Evolutionary conservation across 108 stramenopile species (phyloP).

Genomic region (Conticribra guillardii): DNA sequence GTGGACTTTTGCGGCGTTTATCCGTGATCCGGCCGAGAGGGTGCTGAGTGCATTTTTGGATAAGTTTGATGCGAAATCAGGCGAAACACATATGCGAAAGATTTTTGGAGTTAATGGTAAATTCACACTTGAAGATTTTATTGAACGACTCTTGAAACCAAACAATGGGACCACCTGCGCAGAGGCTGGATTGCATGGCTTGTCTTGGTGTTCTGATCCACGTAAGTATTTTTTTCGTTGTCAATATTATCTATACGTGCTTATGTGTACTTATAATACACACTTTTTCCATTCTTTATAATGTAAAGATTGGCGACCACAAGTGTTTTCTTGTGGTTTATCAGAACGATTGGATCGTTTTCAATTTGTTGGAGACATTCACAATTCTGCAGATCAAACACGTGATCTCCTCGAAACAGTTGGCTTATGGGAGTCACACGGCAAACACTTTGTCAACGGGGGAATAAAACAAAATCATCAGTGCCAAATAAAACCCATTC

Average conservation of each 20-base stretch:
- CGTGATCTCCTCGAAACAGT: constrained; percentile 50
- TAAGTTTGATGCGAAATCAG: constrained; percentile 15
- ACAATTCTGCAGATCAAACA: constrained; percentile 45
- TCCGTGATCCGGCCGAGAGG: constrained; percentile 42
- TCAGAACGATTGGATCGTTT: constrained; percentile 48
- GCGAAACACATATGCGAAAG: constrained; percentile 3
- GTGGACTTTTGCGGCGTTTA: constrained; percentile 37
- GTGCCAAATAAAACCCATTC: constrained; percentile 7
- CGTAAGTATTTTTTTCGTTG: constrained; percentile 14
- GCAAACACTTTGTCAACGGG: constrained; percentile 38
- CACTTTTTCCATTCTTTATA: not conserved
- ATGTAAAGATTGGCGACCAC: constrained; percentile 55
- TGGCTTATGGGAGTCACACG: constrained; percentile 59
- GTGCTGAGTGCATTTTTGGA: constrained; percentile 36
- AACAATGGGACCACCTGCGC: constrained; percentile 15
- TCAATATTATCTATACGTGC: not conserved
- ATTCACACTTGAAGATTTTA: constrained; percentile 54
- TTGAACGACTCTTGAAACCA: constrained; percentile 23
- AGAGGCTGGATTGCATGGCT: constrained; percentile 6
- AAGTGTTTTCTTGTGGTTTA: constrained; percentile 55
- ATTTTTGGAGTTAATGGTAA: constrained; percentile 4
- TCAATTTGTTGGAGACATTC: constrained; percentile 54
- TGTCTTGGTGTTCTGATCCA: constrained; percentile 53
- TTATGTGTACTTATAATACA: not conserved
- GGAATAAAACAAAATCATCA: constrained; percentile 5